Evolutionary conservation across 164 flowering plant genomes (phyloP).

Genomic region (Aristolochia contorta): DNA sequence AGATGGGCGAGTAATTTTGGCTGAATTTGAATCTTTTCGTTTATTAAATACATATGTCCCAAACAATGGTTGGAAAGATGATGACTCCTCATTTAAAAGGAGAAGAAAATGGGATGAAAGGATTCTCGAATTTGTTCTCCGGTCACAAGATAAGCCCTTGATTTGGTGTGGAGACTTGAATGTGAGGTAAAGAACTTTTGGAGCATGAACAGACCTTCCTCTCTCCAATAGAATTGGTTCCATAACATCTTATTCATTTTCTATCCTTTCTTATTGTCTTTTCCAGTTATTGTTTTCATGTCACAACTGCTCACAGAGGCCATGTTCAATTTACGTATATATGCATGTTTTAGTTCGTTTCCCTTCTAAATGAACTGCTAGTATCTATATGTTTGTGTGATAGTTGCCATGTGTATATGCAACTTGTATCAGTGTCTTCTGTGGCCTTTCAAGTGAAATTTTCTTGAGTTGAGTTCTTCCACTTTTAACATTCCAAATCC

Average conservation of each 20-base stretch:
- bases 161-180: slow-evolving; percentile 99
- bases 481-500: too few relatives aligned
- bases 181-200: slow-evolving; percentile 55
- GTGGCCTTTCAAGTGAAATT: too few relatives aligned
- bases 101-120: slow-evolving; percentile 98
- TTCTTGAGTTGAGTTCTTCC: too few relatives aligned
- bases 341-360: too few relatives aligned
- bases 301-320: too few relatives aligned
- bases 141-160: slow-evolving; percentile 67
- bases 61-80: slow-evolving; percentile 99
- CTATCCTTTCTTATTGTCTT: too few relatives aligned
- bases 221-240: background rate
- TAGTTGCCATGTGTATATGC: too few relatives aligned
- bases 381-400: too few relatives aligned
- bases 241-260: background rate
- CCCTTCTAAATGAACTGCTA: too few relatives aligned
- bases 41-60: slow-evolving; percentile 82
- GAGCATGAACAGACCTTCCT: background rate
- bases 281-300: too few relatives aligned
- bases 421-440: too few relatives aligned
- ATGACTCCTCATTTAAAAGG: slow-evolving; percentile 76
- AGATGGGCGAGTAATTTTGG: slow-evolving; percentile 91
- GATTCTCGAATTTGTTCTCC: slow-evolving; percentile 64
- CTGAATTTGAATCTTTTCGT: slow-evolving; percentile 79
- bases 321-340: too few relatives aligned